Base-by-base conservation (phyloP, 2,329 filamentous ascomycete species). In the Fusarium sp. region DNA sequence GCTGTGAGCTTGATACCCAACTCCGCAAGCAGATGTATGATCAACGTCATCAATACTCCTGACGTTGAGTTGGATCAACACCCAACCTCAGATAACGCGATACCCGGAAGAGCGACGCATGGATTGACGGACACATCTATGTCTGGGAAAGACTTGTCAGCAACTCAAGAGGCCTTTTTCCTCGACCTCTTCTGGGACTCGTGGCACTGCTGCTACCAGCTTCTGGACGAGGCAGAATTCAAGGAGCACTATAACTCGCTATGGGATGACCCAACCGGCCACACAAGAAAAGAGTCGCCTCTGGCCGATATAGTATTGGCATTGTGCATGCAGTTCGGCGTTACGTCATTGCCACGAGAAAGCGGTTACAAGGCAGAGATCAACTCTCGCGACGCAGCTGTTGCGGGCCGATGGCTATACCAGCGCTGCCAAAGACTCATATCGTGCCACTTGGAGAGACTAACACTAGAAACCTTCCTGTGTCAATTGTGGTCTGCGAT, bases 181-280 rank as follows among this genome's bases (percentile, higher is more conserved):
- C 39, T 62, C 1, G 50, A 57, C 18, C 50, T 62, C 3, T 57
- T 62, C 6, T 62, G 59, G 59, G 32, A 62, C 13, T 57, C 39
- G 1, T 62, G 59, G 59, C 59, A 62, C 28, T 62, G 50, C 17
- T 62, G 59, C 13, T 62, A 62, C 36, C 59, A 57, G 3, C 30
- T 62, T 18, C 50, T 62, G 0, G 32, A 62, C 1, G 50, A 62
- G n/a, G 3, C 1, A 17, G 50, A 62, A 3, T 57, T 62, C 7
- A 57, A 17, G 11, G 30, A 1, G 6, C 17, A 45, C 3, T 62
- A 62, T 3, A 38, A 30, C 1, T 62, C 59, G 4, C 9, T 62
- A 2, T 57, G 39, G 50, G 0, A 8, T 11, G 11, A 30, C 3
- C 8, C 26, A 13, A 4, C 5, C 2, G 4, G 32, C 1, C 12